Conservation (phyloP, 129 eudicot species). For the Artemisia tridentata region DNA sequence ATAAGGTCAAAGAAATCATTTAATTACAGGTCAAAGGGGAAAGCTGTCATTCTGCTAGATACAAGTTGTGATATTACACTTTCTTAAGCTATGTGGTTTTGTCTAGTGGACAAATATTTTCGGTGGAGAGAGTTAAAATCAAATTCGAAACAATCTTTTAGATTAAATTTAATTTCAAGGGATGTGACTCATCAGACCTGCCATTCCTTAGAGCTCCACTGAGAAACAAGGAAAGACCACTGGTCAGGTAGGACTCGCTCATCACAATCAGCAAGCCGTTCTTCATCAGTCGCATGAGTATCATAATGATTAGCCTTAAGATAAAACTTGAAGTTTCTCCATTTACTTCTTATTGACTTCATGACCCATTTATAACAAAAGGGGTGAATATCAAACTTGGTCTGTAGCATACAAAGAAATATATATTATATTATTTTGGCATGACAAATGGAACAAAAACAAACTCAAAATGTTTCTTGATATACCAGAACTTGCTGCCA, state of each 20-base stretch:
- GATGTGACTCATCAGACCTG: slow-evolving; percentile 34
- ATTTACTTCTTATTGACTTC: slow-evolving; percentile 48
- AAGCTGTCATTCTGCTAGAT: too few species aligned
- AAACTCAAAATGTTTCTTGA: not conserved
- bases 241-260: slow-evolving; percentile 59
- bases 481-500: slow-evolving; percentile 64
- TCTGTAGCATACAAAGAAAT: slow-evolving; percentile 25
- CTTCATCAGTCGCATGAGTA: slow-evolving; percentile 45
- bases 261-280: slow-evolving; percentile 56
- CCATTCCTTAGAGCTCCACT: slow-evolving; percentile 47
- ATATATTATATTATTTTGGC: not conserved
- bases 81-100: too few species aligned
- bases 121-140: too few species aligned
- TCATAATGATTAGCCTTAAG: slow-evolving; percentile 44
- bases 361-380: slow-evolving; percentile 47
- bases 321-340: slow-evolving; percentile 50
- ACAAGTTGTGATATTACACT: too few species aligned
- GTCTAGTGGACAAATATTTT: too few species aligned
- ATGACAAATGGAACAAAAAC: not conserved
- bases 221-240: slow-evolving; percentile 49
- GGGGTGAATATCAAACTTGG: slow-evolving; percentile 51
- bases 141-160: not conserved
- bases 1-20: too few species aligned
- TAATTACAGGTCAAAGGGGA: too few species aligned
- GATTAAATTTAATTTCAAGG: not conserved